phyloP scores from a whole-genome alignment of 1,284 basidiomycete species.

The Ceratobasidium sp. region DNA sequence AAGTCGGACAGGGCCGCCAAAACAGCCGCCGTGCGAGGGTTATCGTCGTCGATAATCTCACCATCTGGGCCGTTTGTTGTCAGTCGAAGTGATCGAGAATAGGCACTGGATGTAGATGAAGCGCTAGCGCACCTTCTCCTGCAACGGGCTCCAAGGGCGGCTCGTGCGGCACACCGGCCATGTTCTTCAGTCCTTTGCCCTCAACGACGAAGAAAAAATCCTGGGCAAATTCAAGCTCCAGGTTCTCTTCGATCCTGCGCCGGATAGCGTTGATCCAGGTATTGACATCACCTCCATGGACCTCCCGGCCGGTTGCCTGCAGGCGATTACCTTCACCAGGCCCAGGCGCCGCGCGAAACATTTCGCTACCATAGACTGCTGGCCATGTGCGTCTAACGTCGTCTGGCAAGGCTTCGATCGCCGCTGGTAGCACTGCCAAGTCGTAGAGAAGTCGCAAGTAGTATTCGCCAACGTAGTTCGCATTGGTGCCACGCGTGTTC shows the following conservation, averaged over 20 bases:
- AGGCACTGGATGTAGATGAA: too few species aligned
- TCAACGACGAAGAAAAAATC: not conserved
- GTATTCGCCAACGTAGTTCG: not conserved
- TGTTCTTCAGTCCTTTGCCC: constrained; percentile 11
- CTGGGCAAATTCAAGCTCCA: not conserved
- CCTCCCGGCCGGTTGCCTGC: constrained; percentile 1
- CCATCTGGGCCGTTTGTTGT: not conserved
- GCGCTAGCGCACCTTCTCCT: not conserved
- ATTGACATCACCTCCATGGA: not conserved
- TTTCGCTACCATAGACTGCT: not conserved
- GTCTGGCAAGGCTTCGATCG: not conserved
- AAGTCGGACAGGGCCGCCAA: not conserved
- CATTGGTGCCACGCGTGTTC: not conserved
- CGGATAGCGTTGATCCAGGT: not conserved
- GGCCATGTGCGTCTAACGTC: not conserved
- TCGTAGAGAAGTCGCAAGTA: not conserved
- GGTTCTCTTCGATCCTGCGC: not conserved
- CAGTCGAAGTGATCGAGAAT: not conserved
- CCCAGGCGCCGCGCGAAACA: not conserved
- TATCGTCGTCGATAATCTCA: not conserved
- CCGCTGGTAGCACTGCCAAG: not conserved
- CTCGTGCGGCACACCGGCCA: not conserved
- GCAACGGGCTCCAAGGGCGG: not conserved
- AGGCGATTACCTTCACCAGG: not conserved
- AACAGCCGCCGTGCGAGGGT: not conserved